Percentiles rank a stretch among this genome's conserved stretches.
phyloP scores from a whole-genome alignment of 495 filamentous ascomycete species.

The Choiromyces venosus region DNA sequence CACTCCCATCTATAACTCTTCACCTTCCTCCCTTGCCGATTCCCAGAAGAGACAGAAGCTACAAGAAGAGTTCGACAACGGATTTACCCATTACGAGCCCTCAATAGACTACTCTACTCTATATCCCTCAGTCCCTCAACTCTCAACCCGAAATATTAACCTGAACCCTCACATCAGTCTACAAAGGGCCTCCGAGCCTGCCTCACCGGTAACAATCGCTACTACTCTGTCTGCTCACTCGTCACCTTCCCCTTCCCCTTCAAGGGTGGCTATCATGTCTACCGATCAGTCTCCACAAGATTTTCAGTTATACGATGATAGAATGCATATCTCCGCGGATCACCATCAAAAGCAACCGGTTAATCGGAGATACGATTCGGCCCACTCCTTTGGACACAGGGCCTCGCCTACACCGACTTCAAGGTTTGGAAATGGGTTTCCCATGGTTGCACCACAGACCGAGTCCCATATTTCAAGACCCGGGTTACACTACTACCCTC shows the following conservation, averaged over 20 bases:
- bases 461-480: conserved; percentile 26
- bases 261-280: conserved; percentile 34
- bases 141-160: conserved; percentile 3
- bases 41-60: conserved; percentile 33
- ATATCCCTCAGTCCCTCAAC: conserved; percentile 20
- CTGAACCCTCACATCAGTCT: conserved; percentile 36
- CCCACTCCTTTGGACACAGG: conserved; percentile 13
- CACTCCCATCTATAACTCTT: neutral
- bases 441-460: conserved; percentile 12
- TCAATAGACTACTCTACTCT: conserved; percentile 26
- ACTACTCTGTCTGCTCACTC: conserved; percentile 37
- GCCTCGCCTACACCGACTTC: conserved; percentile 21
- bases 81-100: conserved; percentile 26
- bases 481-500: conserved; percentile 24
- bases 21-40: conserved; percentile 10
- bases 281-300: conserved; percentile 29
- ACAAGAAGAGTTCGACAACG: conserved; percentile 30
- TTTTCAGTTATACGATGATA: conserved; percentile 36
- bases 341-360: conserved; percentile 11
- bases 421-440: conserved; percentile 19
- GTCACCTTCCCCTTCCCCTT: conserved; percentile 38
- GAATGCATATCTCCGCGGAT: conserved; percentile 18
- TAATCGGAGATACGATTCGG: conserved; percentile 25
- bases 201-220: conserved; percentile 37
- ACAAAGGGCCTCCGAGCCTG: conserved; percentile 34